Evolutionary conservation across 1,284 basidiomycete genomes (phyloP).

Genomic region (Thecaphora thlaspeos): DNA sequence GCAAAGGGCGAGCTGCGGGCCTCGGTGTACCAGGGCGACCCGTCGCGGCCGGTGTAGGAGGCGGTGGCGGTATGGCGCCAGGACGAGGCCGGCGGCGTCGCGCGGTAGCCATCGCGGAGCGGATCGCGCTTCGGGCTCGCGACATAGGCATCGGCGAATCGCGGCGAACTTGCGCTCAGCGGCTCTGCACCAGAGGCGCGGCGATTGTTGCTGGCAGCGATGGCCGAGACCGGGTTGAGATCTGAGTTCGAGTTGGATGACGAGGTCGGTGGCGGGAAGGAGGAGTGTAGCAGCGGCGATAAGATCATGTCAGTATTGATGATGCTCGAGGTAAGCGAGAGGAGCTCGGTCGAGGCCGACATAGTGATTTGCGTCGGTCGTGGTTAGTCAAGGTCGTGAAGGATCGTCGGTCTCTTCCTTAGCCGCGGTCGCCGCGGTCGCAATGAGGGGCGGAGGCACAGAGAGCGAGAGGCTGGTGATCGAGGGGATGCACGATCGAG

Average conservation of each 20-base stretch:
- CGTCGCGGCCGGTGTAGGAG: constrained; percentile 39
- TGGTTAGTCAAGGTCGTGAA: too few relatives aligned
- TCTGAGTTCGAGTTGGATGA: constrained; percentile 7
- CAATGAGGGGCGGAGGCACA: too few relatives aligned
- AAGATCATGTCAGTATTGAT: constrained; percentile 45
- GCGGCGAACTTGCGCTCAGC: constrained; percentile 35
- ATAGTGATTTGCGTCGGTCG: constrained; percentile 4
- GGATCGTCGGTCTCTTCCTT: too few relatives aligned
- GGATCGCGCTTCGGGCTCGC: constrained; percentile 45
- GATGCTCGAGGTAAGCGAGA: constrained; percentile 35
- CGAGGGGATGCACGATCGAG: too few relatives aligned
- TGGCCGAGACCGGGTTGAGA: constrained; percentile 4
- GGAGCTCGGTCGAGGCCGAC: constrained; percentile 35
- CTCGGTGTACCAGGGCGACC: constrained; percentile 47
- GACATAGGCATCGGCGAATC: constrained; percentile 34
- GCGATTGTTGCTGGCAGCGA: not conserved
- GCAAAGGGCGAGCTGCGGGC: constrained; percentile 52
- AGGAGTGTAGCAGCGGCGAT: constrained; percentile 29
- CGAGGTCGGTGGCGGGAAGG: constrained; percentile 12
- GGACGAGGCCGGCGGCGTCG: constrained; percentile 31
- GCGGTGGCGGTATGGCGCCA: constrained; percentile 20
- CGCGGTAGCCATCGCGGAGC: constrained; percentile 37
- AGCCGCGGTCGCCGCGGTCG: too few relatives aligned
- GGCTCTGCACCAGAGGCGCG: constrained; percentile 31
- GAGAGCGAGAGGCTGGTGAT: too few relatives aligned